phyloP scores from a whole-genome alignment of 805 yeast species.

The Zygotorulaspora florentina region DNA sequence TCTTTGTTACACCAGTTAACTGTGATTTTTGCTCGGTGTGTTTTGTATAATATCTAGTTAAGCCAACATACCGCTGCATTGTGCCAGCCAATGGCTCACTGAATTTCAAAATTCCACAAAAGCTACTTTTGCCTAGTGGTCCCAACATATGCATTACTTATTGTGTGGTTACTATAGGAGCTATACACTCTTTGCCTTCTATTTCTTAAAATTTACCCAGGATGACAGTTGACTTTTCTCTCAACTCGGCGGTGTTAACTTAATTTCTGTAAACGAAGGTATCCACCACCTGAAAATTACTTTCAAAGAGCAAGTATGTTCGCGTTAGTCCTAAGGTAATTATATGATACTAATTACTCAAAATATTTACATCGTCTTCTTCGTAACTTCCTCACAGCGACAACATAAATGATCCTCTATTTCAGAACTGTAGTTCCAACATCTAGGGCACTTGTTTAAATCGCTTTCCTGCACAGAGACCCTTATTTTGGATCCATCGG shows the following conservation, averaged over 20 bases:
- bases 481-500: slow-evolving; percentile 31
- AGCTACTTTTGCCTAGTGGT: not conserved
- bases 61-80: not conserved
- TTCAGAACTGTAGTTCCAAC: slow-evolving; percentile 76
- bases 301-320: too few species aligned
- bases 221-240: too few species aligned
- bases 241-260: too few species aligned
- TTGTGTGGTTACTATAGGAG: too few species aligned
- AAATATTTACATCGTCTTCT: not conserved
- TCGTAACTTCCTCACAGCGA: slow-evolving; percentile 51
- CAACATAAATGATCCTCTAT: slow-evolving; percentile 53
- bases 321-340: too few species aligned
- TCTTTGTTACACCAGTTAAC: not conserved
- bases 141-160: slow-evolving; percentile 41
- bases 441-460: slow-evolving; percentile 77
- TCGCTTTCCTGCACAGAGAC: slow-evolving; percentile 39
- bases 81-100: not conserved
- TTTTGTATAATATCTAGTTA: slow-evolving; percentile 6
- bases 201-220: too few species aligned
- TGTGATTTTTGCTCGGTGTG: not conserved
- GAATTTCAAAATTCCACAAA: not conserved
- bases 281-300: too few species aligned
- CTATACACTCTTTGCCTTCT: too few species aligned
- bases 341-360: not conserved
- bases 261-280: too few species aligned